Base-by-base conservation (phyloP, 306 rosid species). In the cucumber (Cucumis sativus) region DNA sequence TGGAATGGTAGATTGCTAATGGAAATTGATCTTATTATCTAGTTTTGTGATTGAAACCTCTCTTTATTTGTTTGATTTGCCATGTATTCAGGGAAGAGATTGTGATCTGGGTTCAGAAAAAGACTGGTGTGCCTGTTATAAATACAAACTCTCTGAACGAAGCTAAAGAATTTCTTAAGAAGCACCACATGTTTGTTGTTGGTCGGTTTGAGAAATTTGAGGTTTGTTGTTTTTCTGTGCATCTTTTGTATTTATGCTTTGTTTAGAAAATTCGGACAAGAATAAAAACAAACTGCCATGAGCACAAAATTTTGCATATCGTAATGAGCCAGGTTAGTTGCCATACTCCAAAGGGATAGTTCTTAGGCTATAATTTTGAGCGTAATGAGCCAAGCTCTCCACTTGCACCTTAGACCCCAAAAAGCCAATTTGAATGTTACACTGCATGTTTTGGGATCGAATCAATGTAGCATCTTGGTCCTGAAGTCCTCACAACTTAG, bases 51-150 rank as follows among this genome's bases (percentile, higher is more conserved):
- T 72, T 43, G 76, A 54, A 49, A 28, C 18, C 16, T 51, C 25
- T 28, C 76, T 51, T 72, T 5, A 47, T 45, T 71, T 55, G 43
- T 51, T 71, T 72, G 76, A 47, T 23, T 45, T 71, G 45, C 41
- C 25, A 57, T 84, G 82, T 69, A 54, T 88, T 83, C 93, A 92
- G 99, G 86, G 92, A 88, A 81, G 97, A 92, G 62, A 89, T 95
- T 74, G 97, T 92, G 81, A 78, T 84, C 79, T 92, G 99, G 99
- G 82, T 87, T 0, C 86, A 86, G 85, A 95, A 95, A 84, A 92
- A 85, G 84, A 95, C 91, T 1, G 91, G 97, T 43, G 82, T 76
- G 2, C 93, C 97, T 82, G 89, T 92, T 76, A 81, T 84, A 77
- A 84, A 86, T 70, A 84, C 87, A 86, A 87, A 75, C 78, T 84